Conservation (phyloP, 352 stramenopile genomes). For the Globisporangium emineosum region DNA sequence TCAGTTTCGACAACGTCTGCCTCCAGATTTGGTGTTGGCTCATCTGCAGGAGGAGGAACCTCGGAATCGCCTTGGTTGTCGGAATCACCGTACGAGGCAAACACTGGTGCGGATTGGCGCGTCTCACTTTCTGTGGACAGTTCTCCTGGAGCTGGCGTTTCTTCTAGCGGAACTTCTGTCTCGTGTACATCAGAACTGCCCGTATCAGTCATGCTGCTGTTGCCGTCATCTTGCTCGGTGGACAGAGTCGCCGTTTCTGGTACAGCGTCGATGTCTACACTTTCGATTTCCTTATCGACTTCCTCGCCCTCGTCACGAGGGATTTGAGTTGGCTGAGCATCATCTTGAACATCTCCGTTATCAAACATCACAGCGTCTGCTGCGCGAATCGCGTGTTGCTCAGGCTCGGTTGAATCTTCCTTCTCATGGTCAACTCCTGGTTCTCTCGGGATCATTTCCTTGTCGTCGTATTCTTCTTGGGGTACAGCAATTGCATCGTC, state of each 20-base stretch:
- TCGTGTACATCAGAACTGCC: not conserved
- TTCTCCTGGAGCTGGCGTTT: not conserved
- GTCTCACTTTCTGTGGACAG: not conserved
- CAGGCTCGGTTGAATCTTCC: not conserved
- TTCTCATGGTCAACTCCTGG: not conserved
- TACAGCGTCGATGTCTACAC: not conserved
- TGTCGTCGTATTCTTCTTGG: not conserved
- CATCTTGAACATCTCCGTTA: not conserved
- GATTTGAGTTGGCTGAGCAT: not conserved
- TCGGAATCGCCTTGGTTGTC: not conserved
- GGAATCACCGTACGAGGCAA: not conserved
- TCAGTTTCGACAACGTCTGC: not conserved
- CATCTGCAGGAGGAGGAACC: no score
- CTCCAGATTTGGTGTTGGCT: not conserved
- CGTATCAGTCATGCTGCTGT: not conserved
- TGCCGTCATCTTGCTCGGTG: not conserved
- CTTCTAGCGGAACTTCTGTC: not conserved
- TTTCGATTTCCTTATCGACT: not conserved
- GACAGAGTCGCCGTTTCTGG: not conserved
- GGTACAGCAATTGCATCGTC: not conserved
- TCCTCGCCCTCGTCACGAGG: not conserved
- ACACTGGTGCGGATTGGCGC: not conserved
- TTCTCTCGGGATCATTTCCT: not conserved
- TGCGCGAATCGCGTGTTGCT: not conserved
- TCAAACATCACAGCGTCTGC: not conserved